Percentiles rank a stretch among this genome's conserved stretches.
phyloP scores from a whole-genome alignment of 805 yeast species.

The Zygosaccharomyces siamensis region DNA sequence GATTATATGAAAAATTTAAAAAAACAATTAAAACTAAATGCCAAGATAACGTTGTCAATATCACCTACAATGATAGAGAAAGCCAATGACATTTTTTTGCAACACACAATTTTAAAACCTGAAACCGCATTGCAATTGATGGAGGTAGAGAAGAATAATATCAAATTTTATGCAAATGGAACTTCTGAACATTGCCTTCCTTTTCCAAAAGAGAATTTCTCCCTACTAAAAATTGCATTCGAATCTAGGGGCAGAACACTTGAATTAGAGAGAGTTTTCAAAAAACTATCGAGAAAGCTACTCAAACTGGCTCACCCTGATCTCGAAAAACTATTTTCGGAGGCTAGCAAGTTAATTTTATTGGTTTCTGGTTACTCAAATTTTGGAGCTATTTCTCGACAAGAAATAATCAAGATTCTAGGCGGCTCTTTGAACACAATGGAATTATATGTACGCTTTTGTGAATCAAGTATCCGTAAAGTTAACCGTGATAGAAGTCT shows the following conservation, averaged over 20 bases:
- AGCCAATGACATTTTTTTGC: constrained; percentile 12
- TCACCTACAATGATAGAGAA: constrained; percentile 8
- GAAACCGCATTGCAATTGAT: constrained; percentile 3
- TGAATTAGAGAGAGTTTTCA: constrained; percentile 5
- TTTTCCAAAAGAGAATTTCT: background rate
- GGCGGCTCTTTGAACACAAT: constrained; percentile 18
- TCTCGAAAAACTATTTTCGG: constrained; percentile 4
- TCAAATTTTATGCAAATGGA: background rate
- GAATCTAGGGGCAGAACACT: constrained; percentile 7
- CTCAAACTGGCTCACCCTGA: background rate
- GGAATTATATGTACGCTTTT: constrained; percentile 16
- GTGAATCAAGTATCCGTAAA: constrained; percentile 12
- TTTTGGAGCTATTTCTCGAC: background rate
- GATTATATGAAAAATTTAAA: constrained; percentile 5
- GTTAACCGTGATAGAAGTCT: constrained; percentile 3
- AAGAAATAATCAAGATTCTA: constrained; percentile 2
- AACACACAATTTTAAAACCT: constrained; percentile 8
- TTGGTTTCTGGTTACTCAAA: background rate
- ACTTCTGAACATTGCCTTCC: background rate
- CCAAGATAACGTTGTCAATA: constrained; percentile 7
- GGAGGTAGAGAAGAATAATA: constrained; percentile 2
- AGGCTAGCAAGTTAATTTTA: constrained; percentile 6
- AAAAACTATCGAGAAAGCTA: background rate
- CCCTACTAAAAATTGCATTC: constrained; percentile 1
- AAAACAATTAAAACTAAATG: constrained; percentile 2